Percentiles rank a stretch among this genome's conserved stretches.
Evolutionary conservation across 2,329 filamentous ascomycete species (phyloP).

Genomic region (Myriosclerotinia curreyana): DNA sequence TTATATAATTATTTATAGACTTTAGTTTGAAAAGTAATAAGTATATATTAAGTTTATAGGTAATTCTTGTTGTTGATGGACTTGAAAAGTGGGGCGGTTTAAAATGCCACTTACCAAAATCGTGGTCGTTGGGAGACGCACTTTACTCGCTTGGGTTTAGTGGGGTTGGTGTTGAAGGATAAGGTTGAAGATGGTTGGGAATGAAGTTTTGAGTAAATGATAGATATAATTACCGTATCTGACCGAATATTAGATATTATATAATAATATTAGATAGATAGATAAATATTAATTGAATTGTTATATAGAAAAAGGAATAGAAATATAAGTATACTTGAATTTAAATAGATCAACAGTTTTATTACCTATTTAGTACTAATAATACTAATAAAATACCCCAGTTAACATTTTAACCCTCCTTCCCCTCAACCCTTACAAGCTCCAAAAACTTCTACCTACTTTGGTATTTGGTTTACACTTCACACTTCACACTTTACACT

Average conservation of each 20-base stretch:
- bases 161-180: not conserved
- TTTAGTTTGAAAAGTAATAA: no score
- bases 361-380: no score
- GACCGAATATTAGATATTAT: no score
- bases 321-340: not conserved
- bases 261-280: no score
- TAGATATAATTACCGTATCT: no score
- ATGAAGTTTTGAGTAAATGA: not conserved
- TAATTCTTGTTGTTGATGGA: no score
- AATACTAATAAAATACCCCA: slow-evolving; percentile 8
- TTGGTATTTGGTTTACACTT: not conserved
- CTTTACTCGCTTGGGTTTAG: slow-evolving; percentile 11
- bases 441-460: not conserved
- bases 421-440: slow-evolving; percentile 2
- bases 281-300: no score
- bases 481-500: not conserved
- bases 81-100: not conserved
- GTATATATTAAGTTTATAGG: no score
- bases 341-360: no score
- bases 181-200: slow-evolving; percentile 1
- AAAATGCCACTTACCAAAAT: slow-evolving; percentile 1
- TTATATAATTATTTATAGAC: no score
- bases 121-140: slow-evolving; percentile 16
- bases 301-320: no score
- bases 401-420: slow-evolving; percentile 17